Conservation (phyloP, 441 rosid genomes). For the Corymbia calophylla region DNA sequence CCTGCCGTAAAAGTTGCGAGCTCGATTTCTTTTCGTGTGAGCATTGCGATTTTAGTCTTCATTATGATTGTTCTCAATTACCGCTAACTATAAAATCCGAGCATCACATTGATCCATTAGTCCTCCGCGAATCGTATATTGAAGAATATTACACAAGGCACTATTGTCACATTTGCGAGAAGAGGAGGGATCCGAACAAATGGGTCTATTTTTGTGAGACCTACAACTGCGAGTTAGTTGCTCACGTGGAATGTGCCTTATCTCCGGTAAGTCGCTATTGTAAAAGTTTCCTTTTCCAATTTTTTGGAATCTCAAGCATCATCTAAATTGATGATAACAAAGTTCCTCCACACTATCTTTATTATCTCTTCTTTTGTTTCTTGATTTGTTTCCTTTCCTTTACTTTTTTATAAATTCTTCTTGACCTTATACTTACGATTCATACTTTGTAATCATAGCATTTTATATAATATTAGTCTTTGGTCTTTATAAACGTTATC, state of each 20-base stretch:
- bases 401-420: not conserved
- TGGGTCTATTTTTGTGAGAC: not conserved
- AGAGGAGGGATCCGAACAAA: not conserved
- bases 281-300: no score
- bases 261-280: not conserved
- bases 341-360: not conserved
- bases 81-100: not conserved
- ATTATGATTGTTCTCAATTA: not conserved
- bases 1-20: not conserved
- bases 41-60: not conserved
- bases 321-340: no score
- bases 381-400: no score
- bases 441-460: not conserved
- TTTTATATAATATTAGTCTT: no score
- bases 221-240: rapidly evolving
- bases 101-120: not conserved
- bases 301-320: not conserved
- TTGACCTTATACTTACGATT: not conserved
- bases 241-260: not conserved
- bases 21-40: not conserved
- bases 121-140: not conserved
- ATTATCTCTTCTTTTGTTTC: no score
- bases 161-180: not conserved
- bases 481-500: not conserved
- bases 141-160: not conserved